A percentile compares a stretch with the other conserved stretches of the same genome.
Conservation (phyloP, 2,329 filamentous ascomycete genomes). For the Fusarium mundagurra region DNA sequence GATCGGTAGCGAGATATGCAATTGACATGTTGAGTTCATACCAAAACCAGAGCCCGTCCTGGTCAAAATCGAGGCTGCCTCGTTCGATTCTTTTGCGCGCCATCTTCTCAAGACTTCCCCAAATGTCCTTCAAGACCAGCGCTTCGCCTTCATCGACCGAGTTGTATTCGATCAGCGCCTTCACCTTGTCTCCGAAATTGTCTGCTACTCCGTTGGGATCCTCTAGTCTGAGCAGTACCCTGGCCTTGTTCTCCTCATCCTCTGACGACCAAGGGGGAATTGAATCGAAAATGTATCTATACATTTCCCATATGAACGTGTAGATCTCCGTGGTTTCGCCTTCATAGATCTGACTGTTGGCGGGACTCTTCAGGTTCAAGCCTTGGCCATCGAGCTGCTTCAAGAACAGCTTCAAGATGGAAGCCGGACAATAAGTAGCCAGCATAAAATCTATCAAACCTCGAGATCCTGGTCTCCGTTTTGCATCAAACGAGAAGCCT, state of each 20-base stretch:
- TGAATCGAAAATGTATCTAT: background rate
- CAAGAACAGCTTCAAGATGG: background rate
- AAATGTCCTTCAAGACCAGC: background rate
- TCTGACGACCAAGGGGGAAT: fast-evolving
- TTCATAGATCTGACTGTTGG: background rate
- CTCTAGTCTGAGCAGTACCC: background rate
- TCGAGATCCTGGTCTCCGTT: fast-evolving
- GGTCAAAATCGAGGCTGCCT: background rate
- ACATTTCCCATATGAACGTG: background rate
- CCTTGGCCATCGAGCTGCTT: background rate
- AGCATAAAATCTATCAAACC: background rate
- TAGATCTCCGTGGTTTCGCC: background rate
- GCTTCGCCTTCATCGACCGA: background rate
- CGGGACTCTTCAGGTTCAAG: background rate
- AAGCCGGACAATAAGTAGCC: background rate
- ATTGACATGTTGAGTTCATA: background rate
- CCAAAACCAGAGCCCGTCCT: background rate
- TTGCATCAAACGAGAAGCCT: fast-evolving
- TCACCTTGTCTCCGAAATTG: background rate
- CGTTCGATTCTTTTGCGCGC: background rate
- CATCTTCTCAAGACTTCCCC: background rate
- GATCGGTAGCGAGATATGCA: background rate
- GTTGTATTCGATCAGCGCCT: background rate
- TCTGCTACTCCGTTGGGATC: background rate
- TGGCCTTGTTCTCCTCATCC: background rate